Evolutionary conservation across 129 eudicot genomes (phyloP), one percentile per base, ranked within the genome.

Genomic region (Calendula officinalis): DNA sequence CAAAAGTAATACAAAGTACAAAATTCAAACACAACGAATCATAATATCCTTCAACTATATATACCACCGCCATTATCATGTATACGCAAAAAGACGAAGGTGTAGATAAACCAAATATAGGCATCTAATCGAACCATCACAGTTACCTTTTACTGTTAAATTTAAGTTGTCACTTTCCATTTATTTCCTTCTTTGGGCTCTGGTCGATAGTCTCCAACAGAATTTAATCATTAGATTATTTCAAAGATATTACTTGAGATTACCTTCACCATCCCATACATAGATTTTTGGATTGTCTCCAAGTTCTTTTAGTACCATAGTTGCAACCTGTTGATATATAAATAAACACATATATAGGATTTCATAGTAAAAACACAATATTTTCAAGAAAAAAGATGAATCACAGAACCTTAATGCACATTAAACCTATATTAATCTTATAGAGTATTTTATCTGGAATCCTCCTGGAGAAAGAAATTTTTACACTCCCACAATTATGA

Each of bases 231-330:
- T 47, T 61, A 37, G 7, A 32, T 11, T 38, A 34, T 64, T 51
- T 47, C 16, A 38, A 36, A 48, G 41, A 3, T 34, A 30, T 72
- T 40, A 30, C 46, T 32, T 48, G 53, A 48, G 16, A 64, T 72
- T 84, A 91, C 98, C 96, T 91, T 87, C 83, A 70, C 89, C 95
- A 43, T 82, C 80, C 96, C 96, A 87, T 46, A 91, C 72, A 73
- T 70, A 70, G 55, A 91, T 62, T 76, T 91, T 87, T 44, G 94
- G 84, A 72, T 80, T 73, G 56, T 64, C 76, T 76, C 78, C 86
- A 46, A 91, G 81, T 77, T 87, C 98, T 80, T 84, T 91, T 57
- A 73, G 46, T 67, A 91, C 71, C 27, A 77, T 35, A 8, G 65
- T 83, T 63, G 86, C 79, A 45, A 87, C 81, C 98, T 91, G 77